Percentiles rank a stretch among this genome's conserved stretches.
phyloP scores from a whole-genome alignment of 2,329 filamentous ascomycete species.

The Cadophora malorum region DNA sequence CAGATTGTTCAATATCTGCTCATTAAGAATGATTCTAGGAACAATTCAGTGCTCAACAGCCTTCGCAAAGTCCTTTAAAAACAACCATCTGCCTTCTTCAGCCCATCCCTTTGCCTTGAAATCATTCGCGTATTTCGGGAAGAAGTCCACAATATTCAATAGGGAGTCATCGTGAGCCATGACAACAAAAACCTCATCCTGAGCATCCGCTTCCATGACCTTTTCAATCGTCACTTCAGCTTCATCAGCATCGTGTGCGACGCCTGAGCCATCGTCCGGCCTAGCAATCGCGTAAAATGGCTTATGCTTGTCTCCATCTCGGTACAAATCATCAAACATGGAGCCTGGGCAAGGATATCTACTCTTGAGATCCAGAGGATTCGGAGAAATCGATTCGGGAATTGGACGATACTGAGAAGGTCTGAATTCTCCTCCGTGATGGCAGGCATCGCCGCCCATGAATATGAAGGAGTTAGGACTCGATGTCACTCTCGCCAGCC shows the following conservation, averaged over 20 bases:
- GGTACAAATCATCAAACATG: conserved; percentile 50
- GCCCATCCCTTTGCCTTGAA: conserved; percentile 55
- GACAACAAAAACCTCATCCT: conserved; percentile 52
- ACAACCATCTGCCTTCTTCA: conserved; percentile 55
- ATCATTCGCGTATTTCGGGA: conserved; percentile 54
- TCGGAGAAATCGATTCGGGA: conserved; percentile 47
- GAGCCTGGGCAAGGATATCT: conserved; percentile 49
- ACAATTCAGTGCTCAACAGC: conserved; percentile 44
- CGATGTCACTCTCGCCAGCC: conserved; percentile 48
- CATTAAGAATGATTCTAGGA: neutral
- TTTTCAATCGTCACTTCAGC: conserved; percentile 52
- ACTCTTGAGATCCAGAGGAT: conserved; percentile 46
- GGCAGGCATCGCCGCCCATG: conserved; percentile 56
- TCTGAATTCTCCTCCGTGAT: conserved; percentile 54
- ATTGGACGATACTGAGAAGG: conserved; percentile 51
- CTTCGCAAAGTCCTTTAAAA: conserved; percentile 56
- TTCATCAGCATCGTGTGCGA: conserved; percentile 43
- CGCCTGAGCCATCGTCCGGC: conserved; percentile 23
- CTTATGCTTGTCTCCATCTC: conserved; percentile 37
- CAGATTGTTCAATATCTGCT: neutral
- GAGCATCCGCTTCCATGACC: conserved; percentile 53
- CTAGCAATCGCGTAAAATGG: conserved; percentile 46
- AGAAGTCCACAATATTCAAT: conserved; percentile 54
- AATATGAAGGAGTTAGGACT: conserved; percentile 52
- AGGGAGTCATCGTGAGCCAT: conserved; percentile 56